phyloP scores from a whole-genome alignment of 108 stramenopile genomes.

The Nannochloropsis oceanica region DNA sequence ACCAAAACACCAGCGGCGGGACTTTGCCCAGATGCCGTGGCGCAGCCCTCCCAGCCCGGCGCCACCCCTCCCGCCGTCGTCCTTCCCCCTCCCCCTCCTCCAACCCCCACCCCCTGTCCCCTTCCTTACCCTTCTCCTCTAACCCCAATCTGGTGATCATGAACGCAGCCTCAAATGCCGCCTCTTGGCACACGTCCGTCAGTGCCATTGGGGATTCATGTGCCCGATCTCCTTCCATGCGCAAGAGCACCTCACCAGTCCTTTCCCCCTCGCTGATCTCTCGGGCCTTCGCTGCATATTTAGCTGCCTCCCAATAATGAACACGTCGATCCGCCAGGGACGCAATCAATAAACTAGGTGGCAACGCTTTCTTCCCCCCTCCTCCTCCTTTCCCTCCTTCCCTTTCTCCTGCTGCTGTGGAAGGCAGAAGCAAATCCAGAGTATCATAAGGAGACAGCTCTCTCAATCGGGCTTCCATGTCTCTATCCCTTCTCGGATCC shows the following conservation, averaged over 20 bases:
- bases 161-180: background rate
- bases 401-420: background rate
- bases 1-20: background rate
- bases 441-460: conserved; percentile 20
- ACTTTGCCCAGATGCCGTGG: background rate
- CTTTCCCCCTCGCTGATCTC: background rate
- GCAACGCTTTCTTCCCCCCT: background rate
- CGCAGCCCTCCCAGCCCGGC: background rate
- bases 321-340: background rate
- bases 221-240: background rate
- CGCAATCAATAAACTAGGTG: background rate
- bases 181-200: background rate
- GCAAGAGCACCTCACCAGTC: background rate
- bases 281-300: background rate
- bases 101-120: background rate
- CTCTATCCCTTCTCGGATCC: background rate
- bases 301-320: background rate
- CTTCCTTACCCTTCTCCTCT: background rate
- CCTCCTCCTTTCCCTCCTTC: background rate
- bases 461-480: background rate
- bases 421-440: background rate
- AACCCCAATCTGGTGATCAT: background rate
- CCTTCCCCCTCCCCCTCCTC: background rate
- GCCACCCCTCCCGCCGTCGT: background rate
- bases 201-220: background rate